phyloP scores from a whole-genome alignment of 108 stramenopile species.

The Aureococcus anophagefferens region DNA sequence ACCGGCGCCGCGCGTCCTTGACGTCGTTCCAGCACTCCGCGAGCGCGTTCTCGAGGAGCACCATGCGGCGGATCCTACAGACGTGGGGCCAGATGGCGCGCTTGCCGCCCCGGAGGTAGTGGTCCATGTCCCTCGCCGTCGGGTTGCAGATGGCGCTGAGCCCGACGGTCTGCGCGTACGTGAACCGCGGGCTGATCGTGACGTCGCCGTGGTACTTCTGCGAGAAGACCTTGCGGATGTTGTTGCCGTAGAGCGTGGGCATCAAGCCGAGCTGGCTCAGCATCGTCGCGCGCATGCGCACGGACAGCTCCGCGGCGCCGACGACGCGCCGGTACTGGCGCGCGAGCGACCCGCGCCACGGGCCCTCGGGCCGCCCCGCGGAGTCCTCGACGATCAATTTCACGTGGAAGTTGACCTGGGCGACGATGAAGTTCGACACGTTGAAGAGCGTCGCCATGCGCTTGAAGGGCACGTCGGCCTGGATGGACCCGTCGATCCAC shows the following conservation, averaged over 20 bases:
- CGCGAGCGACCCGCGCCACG: neutral
- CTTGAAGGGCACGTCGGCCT: constrained; percentile 84
- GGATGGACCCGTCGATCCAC: constrained; percentile 85
- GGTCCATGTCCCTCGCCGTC: constrained; percentile 65
- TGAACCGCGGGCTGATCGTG: constrained; percentile 31
- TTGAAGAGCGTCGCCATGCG: constrained; percentile 79
- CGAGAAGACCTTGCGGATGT: constrained; percentile 76
- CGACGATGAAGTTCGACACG: constrained; percentile 74
- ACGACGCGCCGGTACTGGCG: constrained; percentile 65
- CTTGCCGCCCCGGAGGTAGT: constrained; percentile 63
- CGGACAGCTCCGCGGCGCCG: constrained; percentile 72
- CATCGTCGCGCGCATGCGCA: constrained; percentile 63
- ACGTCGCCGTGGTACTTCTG: constrained; percentile 83
- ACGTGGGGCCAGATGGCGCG: constrained; percentile 14
- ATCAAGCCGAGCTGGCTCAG: constrained; percentile 70
- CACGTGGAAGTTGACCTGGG: constrained; percentile 85
- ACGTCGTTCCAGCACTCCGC: neutral
- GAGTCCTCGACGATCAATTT: constrained; percentile 61
- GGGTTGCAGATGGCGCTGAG: constrained; percentile 69
- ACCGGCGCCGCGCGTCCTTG: neutral
- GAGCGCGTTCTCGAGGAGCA: neutral
- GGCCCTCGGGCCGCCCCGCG: neutral
- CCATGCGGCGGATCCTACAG: constrained; percentile 3
- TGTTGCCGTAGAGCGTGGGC: constrained; percentile 78
- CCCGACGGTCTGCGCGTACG: constrained; percentile 58